Evolutionary conservation across 768 basidiomycete species (phyloP).

Genomic region (Pleurotus cornucopiae): DNA sequence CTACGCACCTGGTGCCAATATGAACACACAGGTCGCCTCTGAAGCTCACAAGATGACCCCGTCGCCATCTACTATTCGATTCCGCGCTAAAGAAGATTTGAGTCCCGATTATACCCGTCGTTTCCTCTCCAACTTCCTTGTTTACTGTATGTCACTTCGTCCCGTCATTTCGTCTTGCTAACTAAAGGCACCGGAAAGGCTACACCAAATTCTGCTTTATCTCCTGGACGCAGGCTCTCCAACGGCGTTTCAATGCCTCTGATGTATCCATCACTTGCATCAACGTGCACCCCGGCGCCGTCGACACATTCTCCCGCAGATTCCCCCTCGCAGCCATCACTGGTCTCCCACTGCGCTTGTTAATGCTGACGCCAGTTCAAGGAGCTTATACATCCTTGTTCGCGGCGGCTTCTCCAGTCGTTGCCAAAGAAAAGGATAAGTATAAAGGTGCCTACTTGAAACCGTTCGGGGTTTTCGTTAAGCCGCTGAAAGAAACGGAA

Average conservation of each 20-base stretch:
- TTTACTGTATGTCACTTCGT: constrained; percentile 26
- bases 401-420: constrained; percentile 32
- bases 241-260: constrained; percentile 36
- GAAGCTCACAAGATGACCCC: constrained; percentile 15
- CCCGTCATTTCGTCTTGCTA: neutral
- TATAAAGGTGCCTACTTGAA: constrained; percentile 34
- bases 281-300: constrained; percentile 37
- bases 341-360: constrained; percentile 8
- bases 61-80: constrained; percentile 17
- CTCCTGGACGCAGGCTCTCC: constrained; percentile 46
- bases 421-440: constrained; percentile 23
- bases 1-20: neutral
- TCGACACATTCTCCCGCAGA: constrained; percentile 23
- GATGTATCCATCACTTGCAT: constrained; percentile 32
- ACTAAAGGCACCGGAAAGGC: constrained; percentile 22
- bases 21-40: constrained; percentile 29
- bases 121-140: constrained; percentile 13
- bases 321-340: constrained; percentile 14
- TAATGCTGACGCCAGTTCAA: constrained; percentile 17
- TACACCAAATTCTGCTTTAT: constrained; percentile 48
- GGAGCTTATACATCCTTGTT: constrained; percentile 34
- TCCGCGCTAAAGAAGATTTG: constrained; percentile 28
- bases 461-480: constrained; percentile 26
- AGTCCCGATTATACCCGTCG: constrained; percentile 28
- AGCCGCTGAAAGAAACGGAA: constrained; percentile 22